Base-by-base conservation (phyloP, 495 filamentous ascomycete species). In the Penicillium pancosmium region DNA sequence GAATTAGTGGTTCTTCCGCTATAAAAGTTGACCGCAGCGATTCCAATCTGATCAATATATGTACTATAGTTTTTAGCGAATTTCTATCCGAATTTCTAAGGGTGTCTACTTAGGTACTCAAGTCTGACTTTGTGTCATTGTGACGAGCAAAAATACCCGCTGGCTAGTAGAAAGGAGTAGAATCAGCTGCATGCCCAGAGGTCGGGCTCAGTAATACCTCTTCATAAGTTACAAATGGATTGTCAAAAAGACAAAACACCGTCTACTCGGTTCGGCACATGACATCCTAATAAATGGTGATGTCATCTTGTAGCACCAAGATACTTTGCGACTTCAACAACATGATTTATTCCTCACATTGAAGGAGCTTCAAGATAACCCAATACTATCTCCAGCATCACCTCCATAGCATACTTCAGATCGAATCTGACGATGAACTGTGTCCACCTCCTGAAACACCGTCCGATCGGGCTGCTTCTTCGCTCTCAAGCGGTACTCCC, bases 1-100 rank as follows among this genome's bases (percentile, higher is more conserved):
- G 56, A 60, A 43, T 49, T 64, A 21, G 46, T 48, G 8, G 46
- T 48, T 48, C 21, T 48, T 12, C 46, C 46, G 6, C n/a, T 13
- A 5, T 54, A 16, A 38, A 38, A 53, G 47, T 56, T 9, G 23
- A 21, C 21, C 36, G 46, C 10, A 38, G n/a, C n/a, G 15, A 40
- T 48, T 12, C 15, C 16, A 52, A 13, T 13, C 34, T 36, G 34
- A 36, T 36, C 34, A 10, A 9, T 10, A 36, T 8, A 5, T 36
- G 2, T 9, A 36, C 9, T 36, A 36, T 36, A 23, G 0, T 23
- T 23, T 23, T 23, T 23, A 3, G 23, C 23, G 3, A 31, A 31
- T 31, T 31, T 31, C 27, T 31, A 31, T 31, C 27, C 8, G 4
- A 31, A 4, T 8, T 31, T 31, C 8, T 31, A 31, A 31, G 6